These are phyloP conservation scores for Acanthamoeba triangularis DNA, from an alignment of 208 protist genomes.

Conservation along the genomic window DNA sequence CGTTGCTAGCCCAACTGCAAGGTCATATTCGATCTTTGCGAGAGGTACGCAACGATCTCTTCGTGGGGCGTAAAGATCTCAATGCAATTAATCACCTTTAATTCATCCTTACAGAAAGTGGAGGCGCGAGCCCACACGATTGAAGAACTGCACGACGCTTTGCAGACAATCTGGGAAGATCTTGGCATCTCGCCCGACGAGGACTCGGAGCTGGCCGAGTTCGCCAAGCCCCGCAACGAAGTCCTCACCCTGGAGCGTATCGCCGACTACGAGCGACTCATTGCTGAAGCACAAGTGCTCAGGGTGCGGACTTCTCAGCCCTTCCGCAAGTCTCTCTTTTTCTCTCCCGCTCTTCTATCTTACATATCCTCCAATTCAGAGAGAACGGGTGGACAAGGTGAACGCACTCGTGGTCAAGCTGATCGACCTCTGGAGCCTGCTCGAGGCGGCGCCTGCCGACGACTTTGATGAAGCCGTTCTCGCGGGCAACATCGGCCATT, in stretches of 20 bases:
- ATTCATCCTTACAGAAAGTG: slow-evolving; percentile 12
- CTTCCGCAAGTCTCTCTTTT: not conserved
- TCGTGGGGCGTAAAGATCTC: too few species aligned
- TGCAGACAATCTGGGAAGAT: slow-evolving; percentile 39
- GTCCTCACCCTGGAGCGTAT: slow-evolving; percentile 46
- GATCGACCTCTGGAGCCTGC: slow-evolving; percentile 34
- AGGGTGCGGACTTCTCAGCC: not conserved
- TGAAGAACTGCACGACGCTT: slow-evolving; percentile 10
- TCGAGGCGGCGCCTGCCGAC: not conserved
- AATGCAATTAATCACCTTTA: too few species aligned
- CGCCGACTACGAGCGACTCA: slow-evolving; percentile 47
- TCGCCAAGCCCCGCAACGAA: not conserved
- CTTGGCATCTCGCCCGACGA: not conserved
- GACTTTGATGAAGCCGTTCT: slow-evolving; percentile 63
- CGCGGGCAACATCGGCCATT: slow-evolving; percentile 26
- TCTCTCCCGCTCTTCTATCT: not conserved
- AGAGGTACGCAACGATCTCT: not conserved
- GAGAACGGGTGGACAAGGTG: slow-evolving; percentile 16
- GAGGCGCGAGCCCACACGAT: slow-evolving; percentile 10
- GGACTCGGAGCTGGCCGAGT: not conserved
- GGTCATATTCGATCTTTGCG: slow-evolving; percentile 1
- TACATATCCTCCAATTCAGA: not conserved
- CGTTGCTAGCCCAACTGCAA: not conserved
- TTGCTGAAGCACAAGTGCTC: not conserved
- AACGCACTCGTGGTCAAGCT: slow-evolving; percentile 18